These are phyloP conservation scores for Chaetomium cochliodes DNA, from an alignment of 495 filamentous ascomycete genomes.

Conservation along the genomic window DNA sequence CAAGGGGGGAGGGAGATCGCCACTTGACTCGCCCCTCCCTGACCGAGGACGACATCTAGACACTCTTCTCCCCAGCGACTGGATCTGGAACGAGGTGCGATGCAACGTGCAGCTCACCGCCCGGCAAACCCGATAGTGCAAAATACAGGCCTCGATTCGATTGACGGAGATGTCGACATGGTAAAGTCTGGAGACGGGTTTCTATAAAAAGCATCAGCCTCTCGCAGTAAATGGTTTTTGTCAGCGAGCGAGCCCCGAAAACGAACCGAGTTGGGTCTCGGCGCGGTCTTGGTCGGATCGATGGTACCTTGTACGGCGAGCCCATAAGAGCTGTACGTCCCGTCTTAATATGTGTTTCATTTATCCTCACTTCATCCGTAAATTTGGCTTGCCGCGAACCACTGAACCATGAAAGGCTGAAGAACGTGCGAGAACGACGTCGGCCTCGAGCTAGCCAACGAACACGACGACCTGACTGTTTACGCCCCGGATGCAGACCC, in stretches of 20 bases:
- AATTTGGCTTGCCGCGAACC: slow-evolving; percentile 40
- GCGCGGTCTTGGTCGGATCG: slow-evolving; percentile 22
- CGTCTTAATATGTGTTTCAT: slow-evolving; percentile 49
- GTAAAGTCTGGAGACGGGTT: slow-evolving; percentile 25
- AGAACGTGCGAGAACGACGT: slow-evolving; percentile 15
- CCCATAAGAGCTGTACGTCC: slow-evolving; percentile 37
- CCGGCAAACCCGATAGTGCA: slow-evolving; percentile 21
- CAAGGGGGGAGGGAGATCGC: neutral
- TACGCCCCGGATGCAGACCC: slow-evolving; percentile 22
- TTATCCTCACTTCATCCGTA: slow-evolving; percentile 54
- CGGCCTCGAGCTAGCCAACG: slow-evolving; percentile 21
- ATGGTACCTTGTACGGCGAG: slow-evolving; percentile 28
- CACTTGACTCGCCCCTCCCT: neutral
- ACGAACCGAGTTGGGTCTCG: slow-evolving; percentile 22
- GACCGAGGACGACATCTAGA: slow-evolving; percentile 2
- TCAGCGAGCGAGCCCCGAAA: slow-evolving; percentile 19
- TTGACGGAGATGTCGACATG: slow-evolving; percentile 19
- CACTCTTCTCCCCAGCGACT: slow-evolving; percentile 11
- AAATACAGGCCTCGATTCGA: slow-evolving; percentile 29
- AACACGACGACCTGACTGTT: slow-evolving; percentile 18
- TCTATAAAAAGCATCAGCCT: slow-evolving; percentile 47
- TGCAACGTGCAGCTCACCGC: slow-evolving; percentile 18
- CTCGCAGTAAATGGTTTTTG: slow-evolving; percentile 15
- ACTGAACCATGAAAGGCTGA: slow-evolving; percentile 18
- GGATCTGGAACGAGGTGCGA: slow-evolving; percentile 23